Evolutionary conservation across 768 basidiomycete genomes (phyloP).

Genomic region (Pleurotus citrinopileatus): DNA sequence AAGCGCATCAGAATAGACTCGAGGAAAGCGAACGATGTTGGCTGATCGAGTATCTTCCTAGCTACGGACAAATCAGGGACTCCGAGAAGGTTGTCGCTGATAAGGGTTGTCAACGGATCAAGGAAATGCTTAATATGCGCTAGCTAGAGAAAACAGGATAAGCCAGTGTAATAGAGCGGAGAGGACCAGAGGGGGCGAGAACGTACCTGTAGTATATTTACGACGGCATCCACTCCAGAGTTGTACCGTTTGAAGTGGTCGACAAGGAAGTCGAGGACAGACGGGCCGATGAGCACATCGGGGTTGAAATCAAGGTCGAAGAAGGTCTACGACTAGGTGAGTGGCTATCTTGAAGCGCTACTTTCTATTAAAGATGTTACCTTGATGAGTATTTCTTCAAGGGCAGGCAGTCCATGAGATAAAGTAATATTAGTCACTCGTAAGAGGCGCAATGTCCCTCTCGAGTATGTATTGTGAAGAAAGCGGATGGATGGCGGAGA

Average conservation of each 20-base stretch:
- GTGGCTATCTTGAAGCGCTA: no score
- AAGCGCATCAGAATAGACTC: constrained; percentile 35
- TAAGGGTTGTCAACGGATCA: constrained; percentile 51
- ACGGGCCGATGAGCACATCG: constrained; percentile 58
- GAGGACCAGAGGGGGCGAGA: no score
- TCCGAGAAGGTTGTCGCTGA: constrained; percentile 25
- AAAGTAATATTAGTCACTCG: constrained; percentile 49
- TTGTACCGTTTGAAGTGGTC: constrained; percentile 58
- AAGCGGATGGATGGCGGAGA: constrained; percentile 57
- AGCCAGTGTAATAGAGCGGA: not conserved
- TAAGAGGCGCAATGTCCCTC: constrained; percentile 55
- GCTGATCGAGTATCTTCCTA: constrained; percentile 11
- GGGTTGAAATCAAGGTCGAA: constrained; percentile 64
- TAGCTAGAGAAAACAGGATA: constrained; percentile 36
- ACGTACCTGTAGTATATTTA: constrained; percentile 61
- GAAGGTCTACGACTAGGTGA: constrained; percentile 43
- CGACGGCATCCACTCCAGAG: constrained; percentile 51
- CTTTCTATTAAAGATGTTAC: no score
- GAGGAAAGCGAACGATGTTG: constrained; percentile 26
- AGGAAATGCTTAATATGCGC: constrained; percentile 70
- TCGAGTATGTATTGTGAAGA: constrained; percentile 57
- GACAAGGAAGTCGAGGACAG: constrained; percentile 48
- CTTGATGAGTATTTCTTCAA: constrained; percentile 54
- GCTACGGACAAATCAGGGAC: not conserved
- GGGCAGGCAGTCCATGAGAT: constrained; percentile 42